Base-by-base conservation (phyloP, 1,284 basidiomycete species). In the Pseudozyma sp. region DNA sequence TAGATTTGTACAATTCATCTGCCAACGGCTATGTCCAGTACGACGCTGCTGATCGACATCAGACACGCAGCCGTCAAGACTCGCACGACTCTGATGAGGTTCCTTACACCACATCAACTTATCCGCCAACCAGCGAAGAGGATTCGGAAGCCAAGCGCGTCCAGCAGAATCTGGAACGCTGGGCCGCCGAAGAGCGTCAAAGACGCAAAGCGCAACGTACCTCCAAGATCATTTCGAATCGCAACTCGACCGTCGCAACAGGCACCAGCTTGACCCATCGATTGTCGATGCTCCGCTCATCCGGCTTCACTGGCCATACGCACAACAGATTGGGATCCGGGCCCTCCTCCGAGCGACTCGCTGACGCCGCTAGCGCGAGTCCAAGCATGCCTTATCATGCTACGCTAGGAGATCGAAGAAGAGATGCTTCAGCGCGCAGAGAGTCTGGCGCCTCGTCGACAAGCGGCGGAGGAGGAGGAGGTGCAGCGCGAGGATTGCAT, bases 131-230 rank as follows among this genome's bases (percentile, higher is more conserved):
- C 29, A 73, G 63, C 34, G 76, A 76, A 39, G 77, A 76, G 37
- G 69, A 66, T 31, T 58, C 65, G 24, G 77, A 78, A 45, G 77
- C 77, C 14, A 72, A 70, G 46, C 66, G 72, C 14, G 73, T 78
- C 11, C 69, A 78, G 46, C 60, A 71, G 42, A 79, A 79, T 29
- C 47, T 79, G 14, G 78, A 78, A 39, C 68, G 78, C 4, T 79
- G 78, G 78, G 78, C 75, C 7, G 68, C 72, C 5, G 75, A 77
- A 43, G 78, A 79, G 48, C 57, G 68, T 11, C 72, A 73, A 49
- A 39, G 75, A 34, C 68, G 78, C 19, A 79, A 79, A 49, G 78
- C 78, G 8, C 70, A 73, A n/a, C 58, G 78, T 7, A 47, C 69
- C 7, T 77, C 75, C 37, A 71, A 72, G 56, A 54, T 65, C 19